phyloP scores from a whole-genome alignment of 257 asterid genomes.

The Linderniella brevidens region DNA sequence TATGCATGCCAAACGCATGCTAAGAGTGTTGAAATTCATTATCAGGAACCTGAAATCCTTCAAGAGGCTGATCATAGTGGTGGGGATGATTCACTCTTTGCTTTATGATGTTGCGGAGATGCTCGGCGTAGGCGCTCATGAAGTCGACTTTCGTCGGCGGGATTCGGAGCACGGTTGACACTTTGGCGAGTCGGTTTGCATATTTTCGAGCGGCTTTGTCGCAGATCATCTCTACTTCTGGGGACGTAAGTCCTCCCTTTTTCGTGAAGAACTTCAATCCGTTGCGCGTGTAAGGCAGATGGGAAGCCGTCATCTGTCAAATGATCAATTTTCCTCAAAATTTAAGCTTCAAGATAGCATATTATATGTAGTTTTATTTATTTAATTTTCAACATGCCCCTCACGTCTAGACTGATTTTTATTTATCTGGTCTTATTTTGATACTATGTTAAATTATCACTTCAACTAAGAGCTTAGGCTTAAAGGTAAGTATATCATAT shows the following conservation, averaged over 20 bases:
- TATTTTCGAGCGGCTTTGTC: slow-evolving; percentile 60
- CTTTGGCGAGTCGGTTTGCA: slow-evolving; percentile 49
- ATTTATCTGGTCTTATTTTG: no score
- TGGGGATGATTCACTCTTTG: slow-evolving; percentile 61
- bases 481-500: neutral
- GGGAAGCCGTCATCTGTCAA: slow-evolving; percentile 89
- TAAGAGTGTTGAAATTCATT: neutral
- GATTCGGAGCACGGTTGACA: slow-evolving; percentile 30
- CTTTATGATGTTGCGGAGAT: slow-evolving; percentile 58
- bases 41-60: slow-evolving; percentile 59
- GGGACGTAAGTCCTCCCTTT: slow-evolving; percentile 71
- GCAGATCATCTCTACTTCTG: slow-evolving; percentile 69
- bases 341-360: neutral
- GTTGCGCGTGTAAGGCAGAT: slow-evolving; percentile 83
- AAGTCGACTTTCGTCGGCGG: slow-evolving; percentile 42
- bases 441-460: no score
- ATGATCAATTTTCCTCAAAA: neutral
- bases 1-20: no score
- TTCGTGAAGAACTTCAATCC: slow-evolving; percentile 73
- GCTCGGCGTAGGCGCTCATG: slow-evolving; percentile 61
- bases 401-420: no score
- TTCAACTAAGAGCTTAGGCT: neutral
- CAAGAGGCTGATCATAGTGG: slow-evolving; percentile 53
- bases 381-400: no score
- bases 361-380: neutral